Evolutionary conservation across 2,329 filamentous ascomycete species (phyloP).

Genomic region (Penicillium sp.): DNA sequence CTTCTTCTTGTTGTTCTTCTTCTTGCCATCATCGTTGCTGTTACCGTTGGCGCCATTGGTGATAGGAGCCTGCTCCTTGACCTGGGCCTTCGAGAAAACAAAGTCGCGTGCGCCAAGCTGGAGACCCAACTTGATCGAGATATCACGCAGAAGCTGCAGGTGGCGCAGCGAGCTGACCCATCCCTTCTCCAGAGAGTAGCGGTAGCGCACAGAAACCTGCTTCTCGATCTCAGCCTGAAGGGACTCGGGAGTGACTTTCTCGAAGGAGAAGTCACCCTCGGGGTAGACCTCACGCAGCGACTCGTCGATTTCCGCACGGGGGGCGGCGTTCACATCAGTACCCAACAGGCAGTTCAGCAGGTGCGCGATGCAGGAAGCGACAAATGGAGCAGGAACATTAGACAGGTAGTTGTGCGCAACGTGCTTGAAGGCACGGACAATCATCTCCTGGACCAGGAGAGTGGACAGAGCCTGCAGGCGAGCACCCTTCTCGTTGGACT

Average conservation of each 20-base stretch:
- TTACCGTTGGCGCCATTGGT: constrained; percentile 37
- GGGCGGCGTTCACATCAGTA: constrained; percentile 66
- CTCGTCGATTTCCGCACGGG: constrained; percentile 70
- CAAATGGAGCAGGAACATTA: constrained; percentile 71
- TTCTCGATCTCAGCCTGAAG: constrained; percentile 65
- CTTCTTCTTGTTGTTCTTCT: constrained; percentile 58
- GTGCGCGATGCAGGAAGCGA: constrained; percentile 74
- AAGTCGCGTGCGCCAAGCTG: constrained; percentile 79
- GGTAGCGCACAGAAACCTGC: constrained; percentile 69
- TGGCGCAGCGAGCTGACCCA: constrained; percentile 67
- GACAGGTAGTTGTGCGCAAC: constrained; percentile 72
- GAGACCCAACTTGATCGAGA: constrained; percentile 81
- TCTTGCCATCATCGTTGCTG: constrained; percentile 40
- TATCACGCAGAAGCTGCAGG: constrained; percentile 80
- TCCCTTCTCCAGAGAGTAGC: constrained; percentile 63
- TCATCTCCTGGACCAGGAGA: constrained; percentile 84
- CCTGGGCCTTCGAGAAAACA: constrained; percentile 53
- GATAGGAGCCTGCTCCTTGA: constrained; percentile 31
- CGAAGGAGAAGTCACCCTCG: constrained; percentile 76
- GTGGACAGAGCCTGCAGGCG: constrained; percentile 71
- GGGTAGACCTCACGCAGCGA: constrained; percentile 69
- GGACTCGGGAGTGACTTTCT: constrained; percentile 67
- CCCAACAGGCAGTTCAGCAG: constrained; percentile 92
- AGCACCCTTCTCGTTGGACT: constrained; percentile 61
- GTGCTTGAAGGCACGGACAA: constrained; percentile 94